phyloP scores from a whole-genome alignment of 2,329 filamentous ascomycete genomes.

The Diaporthe vexans region DNA sequence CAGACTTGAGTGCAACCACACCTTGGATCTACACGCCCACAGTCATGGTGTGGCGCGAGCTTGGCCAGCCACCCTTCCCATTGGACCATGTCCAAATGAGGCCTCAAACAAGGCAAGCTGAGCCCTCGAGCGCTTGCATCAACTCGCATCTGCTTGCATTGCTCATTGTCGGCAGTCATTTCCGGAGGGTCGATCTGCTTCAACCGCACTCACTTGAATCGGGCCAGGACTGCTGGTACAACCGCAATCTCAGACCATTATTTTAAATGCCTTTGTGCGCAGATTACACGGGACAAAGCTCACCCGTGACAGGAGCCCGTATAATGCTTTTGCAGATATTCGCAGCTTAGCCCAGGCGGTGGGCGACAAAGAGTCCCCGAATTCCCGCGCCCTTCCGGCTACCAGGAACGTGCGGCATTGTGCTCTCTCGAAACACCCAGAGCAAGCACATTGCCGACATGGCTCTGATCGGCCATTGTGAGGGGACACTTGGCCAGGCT shows the following conservation, averaged over 20 bases:
- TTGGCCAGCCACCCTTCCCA: slow-evolving; percentile 32
- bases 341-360: neutral
- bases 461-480: neutral
- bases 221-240: neutral
- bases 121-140: slow-evolving; percentile 27
- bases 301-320: too few species aligned
- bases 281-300: neutral
- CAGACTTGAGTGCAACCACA: slow-evolving; percentile 22
- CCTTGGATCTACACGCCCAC: slow-evolving; percentile 12
- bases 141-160: slow-evolving; percentile 14
- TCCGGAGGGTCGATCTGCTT: slow-evolving; percentile 5
- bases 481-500: neutral
- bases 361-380: neutral
- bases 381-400: too few species aligned
- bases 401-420: slow-evolving; percentile 4
- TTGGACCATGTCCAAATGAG: slow-evolving; percentile 35
- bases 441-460: neutral
- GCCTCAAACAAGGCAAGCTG: slow-evolving; percentile 32
- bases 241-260: neutral
- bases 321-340: neutral
- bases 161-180: slow-evolving; percentile 28
- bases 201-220: neutral
- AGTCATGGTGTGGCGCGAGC: neutral
- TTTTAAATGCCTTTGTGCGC: neutral
- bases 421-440: neutral